Conservation (phyloP, 2,329 filamentous ascomycete species). For the Huntiella moniliformis region DNA sequence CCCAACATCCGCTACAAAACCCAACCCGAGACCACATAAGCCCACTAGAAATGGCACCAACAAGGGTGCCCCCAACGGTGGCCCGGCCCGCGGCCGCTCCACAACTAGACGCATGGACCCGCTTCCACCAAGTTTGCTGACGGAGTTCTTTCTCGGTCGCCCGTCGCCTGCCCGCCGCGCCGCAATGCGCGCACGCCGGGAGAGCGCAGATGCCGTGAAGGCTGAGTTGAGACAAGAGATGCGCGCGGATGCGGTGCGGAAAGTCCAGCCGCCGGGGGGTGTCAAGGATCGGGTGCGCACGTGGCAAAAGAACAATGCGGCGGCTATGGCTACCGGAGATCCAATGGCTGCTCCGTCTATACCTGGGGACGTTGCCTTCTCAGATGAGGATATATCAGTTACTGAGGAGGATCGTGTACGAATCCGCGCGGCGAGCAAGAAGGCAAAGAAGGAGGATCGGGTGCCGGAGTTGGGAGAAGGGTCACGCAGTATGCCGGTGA, state of each 20-base stretch:
- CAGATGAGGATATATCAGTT: conserved; percentile 40
- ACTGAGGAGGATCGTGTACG: conserved; percentile 41
- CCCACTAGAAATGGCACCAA: conserved; percentile 17
- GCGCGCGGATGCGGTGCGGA: conserved; percentile 31
- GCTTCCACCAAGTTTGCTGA: conserved; percentile 29
- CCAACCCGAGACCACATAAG: background rate
- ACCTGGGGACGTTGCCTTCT: conserved; percentile 41
- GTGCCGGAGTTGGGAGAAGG: conserved; percentile 6
- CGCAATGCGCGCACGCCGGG: conserved; percentile 32
- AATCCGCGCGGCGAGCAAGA: conserved; percentile 30
- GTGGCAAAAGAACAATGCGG: conserved; percentile 67
- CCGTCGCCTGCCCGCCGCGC: conserved; percentile 36
- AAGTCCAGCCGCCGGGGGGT: conserved; percentile 42
- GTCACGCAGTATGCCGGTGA: conserved; percentile 15
- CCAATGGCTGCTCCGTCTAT: conserved; percentile 35
- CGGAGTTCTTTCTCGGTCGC: conserved; percentile 38
- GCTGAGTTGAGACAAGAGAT: conserved; percentile 23
- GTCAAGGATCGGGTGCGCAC: conserved; percentile 62
- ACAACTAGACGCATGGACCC: conserved; percentile 23
- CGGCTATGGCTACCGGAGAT: conserved; percentile 35
- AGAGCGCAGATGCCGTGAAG: conserved; percentile 41
- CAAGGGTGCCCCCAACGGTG: conserved; percentile 23
- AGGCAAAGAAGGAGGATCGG: background rate
- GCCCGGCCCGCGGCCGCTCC: conserved; percentile 18
- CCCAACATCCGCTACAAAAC: background rate